These are phyloP conservation scores for Phialophora macrospora DNA, from an alignment of 2,329 filamentous ascomycete genomes.

Conservation along the genomic window DNA sequence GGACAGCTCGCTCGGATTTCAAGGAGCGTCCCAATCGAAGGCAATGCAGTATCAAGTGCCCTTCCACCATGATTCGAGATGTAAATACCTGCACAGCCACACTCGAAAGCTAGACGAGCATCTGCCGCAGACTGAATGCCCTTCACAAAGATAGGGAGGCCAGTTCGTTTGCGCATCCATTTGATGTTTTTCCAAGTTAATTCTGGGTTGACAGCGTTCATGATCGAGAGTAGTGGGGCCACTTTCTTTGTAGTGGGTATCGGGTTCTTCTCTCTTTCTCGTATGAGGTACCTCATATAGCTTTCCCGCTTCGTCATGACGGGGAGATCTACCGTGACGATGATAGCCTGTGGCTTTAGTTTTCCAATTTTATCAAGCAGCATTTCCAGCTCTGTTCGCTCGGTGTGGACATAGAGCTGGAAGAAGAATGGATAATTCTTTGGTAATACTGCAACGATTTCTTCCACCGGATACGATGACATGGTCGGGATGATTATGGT, in stretches of 20 bases:
- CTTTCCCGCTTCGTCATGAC: constrained; percentile 62
- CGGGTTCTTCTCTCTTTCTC: constrained; percentile 35
- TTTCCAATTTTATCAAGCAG: constrained; percentile 53
- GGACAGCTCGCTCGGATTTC: constrained; percentile 63
- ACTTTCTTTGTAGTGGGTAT: constrained; percentile 33
- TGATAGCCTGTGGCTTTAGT: constrained; percentile 56
- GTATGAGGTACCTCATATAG: constrained; percentile 50
- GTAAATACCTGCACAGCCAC: constrained; percentile 60
- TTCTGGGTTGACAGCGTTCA: constrained; percentile 56
- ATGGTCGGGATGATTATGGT: constrained; percentile 8
- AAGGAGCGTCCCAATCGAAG: constrained; percentile 64
- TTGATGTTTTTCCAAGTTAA: constrained; percentile 60
- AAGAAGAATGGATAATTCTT: constrained; percentile 46
- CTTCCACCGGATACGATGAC: constrained; percentile 49
- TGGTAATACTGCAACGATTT: constrained; percentile 51
- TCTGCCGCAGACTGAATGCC: constrained; percentile 63
- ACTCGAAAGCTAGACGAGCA: constrained; percentile 56
- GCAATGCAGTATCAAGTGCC: constrained; percentile 51
- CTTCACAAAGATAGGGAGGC: constrained; percentile 60
- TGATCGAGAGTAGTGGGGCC: constrained; percentile 46
- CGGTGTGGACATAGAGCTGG: constrained; percentile 66
- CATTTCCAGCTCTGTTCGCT: constrained; percentile 57
- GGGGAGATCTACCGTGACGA: constrained; percentile 63
- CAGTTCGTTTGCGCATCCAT: constrained; percentile 54
- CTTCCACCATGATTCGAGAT: constrained; percentile 65